These are phyloP conservation scores for Triticum timopheevii DNA, from an alignment of 176 grass and related monocot genomes.

Conservation along the genomic window DNA sequence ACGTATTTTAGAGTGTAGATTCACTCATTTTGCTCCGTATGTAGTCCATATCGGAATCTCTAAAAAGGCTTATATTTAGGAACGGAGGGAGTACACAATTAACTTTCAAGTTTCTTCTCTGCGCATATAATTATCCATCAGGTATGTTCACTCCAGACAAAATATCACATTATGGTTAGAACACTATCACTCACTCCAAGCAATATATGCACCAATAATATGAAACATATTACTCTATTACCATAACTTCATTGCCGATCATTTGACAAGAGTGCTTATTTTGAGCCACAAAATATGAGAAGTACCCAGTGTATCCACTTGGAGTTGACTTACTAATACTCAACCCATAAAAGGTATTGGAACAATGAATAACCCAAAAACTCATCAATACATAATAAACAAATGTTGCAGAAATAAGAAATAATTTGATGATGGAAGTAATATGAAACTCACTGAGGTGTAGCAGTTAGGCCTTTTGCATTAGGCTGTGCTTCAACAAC, in stretches of 20 bases:
- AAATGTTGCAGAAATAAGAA: conserved; percentile 17
- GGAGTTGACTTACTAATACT: background rate
- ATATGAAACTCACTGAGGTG: conserved; percentile 80
- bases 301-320: background rate
- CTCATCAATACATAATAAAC: background rate
- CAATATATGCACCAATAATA: conserved; percentile 5
- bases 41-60: too few relatives aligned
- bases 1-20: too few relatives aligned
- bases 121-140: background rate
- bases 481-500: conserved; percentile 86
- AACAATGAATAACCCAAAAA: background rate
- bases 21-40: too few relatives aligned
- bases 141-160: background rate
- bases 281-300: background rate
- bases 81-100: background rate
- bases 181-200: background rate
- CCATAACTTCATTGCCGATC: background rate
- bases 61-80: too few relatives aligned
- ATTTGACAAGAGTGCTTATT: background rate
- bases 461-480: conserved; percentile 81
- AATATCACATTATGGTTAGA: background rate
- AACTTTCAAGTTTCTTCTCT: background rate
- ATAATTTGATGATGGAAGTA: background rate
- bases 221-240: background rate
- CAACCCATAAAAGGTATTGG: background rate